Percentiles rank a stretch among this genome's conserved stretches.
Conservation (phyloP, 768 basidiomycete genomes). For the Xerocomellus chrysenteron region DNA sequence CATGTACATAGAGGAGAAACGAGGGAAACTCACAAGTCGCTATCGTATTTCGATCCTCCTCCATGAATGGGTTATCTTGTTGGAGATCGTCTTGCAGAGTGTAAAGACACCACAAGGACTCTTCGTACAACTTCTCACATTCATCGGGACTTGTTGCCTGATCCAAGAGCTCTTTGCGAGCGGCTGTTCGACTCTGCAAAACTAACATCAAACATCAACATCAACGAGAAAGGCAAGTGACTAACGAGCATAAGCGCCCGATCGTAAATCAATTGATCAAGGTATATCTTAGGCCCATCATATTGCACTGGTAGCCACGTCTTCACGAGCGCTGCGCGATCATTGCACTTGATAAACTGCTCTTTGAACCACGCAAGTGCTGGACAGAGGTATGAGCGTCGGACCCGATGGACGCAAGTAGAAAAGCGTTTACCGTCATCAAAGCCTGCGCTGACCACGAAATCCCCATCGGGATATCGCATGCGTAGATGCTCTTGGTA, state of each 20-base stretch:
- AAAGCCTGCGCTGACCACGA: slow-evolving; percentile 76
- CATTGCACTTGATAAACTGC: slow-evolving; percentile 92
- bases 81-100: slow-evolving; percentile 90
- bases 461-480: slow-evolving; percentile 72
- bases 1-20: not conserved
- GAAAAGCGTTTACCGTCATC: slow-evolving; percentile 59
- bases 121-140: slow-evolving; percentile 93
- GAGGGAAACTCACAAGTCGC: slow-evolving; percentile 57
- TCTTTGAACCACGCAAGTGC: slow-evolving; percentile 89
- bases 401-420: not conserved
- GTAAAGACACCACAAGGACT: slow-evolving; percentile 91
- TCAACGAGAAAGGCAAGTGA: slow-evolving; percentile 11
- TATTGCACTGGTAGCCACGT: slow-evolving; percentile 85
- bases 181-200: slow-evolving; percentile 84
- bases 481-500: slow-evolving; percentile 83
- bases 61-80: slow-evolving; percentile 79
- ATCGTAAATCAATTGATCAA: slow-evolving; percentile 92
- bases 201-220: not conserved
- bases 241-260: slow-evolving; percentile 82
- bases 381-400: slow-evolving; percentile 26
- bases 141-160: slow-evolving; percentile 72
- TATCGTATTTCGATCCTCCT: slow-evolving; percentile 78
- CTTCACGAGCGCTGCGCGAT: slow-evolving; percentile 85
- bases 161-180: slow-evolving; percentile 85
- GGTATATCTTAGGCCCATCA: slow-evolving; percentile 76